Evolutionary conservation across 225 moss, liverwort and hornwort species (phyloP), one percentile per base, ranked within the genome.

Genomic region (Physcomitrellopsis africana): DNA sequence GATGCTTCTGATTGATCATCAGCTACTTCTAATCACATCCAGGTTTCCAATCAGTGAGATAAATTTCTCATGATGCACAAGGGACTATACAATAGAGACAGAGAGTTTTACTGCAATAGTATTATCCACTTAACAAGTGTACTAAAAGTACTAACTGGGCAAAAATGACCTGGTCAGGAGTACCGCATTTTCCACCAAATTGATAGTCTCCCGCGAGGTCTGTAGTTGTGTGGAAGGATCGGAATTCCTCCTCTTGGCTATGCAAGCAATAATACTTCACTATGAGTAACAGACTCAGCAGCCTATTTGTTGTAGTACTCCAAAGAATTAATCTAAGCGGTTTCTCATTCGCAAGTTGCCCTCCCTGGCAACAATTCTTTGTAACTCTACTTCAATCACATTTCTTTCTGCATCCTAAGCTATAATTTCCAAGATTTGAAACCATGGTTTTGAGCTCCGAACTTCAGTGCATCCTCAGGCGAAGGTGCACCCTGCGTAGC

Each of bases 401-500:
- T 13, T 11, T 15, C 48, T 49, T 15, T 37, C 55, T 55, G n/a
- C 19, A 55, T 55, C 55, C 55, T 55, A 55, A 55, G 4, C 0
- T 11, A 13, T 19, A 55, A 55, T 20, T 58, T 17, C 24, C 8
- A 63, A 16, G 16, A 41, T 63, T 63, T 63, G 41, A 37, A 29
- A 63, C 15, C 62, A 27, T 63, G 32, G 29, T 15, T 65, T 46
- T 44, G 46, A 65, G 65, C 65, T 65, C 65, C 44, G 46, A 7
- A 19, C 3, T 47, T 10, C 7, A 10, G 13, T 12, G 22, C 57
- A 41, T 19, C 48, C 68, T 46, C 29, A 72, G 7, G 61, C 29
- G 26, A 72, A 72, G 22, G 23, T 62, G 46, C 72, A 72, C 26
- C 72, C 72, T 5, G 47, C 9, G 29, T 49, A 72, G 61, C 72